phyloP scores from a whole-genome alignment of 169 alveolate genomes.

The Plasmodium berghei region DNA sequence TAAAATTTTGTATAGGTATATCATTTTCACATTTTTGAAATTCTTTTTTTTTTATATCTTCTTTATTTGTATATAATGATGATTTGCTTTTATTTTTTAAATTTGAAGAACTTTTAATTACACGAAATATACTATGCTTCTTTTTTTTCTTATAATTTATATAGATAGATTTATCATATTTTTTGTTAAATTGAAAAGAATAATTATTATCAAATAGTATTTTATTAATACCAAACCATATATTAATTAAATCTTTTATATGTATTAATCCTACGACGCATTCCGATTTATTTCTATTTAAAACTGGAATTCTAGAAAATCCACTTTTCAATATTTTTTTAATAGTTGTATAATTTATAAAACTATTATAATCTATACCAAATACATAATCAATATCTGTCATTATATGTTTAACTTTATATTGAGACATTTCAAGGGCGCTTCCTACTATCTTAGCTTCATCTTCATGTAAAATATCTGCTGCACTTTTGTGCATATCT shows the following conservation, averaged over 20 bases:
- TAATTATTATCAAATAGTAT: conserved; percentile 33
- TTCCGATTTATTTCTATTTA: conserved; percentile 55
- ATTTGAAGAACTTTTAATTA: conserved; percentile 3
- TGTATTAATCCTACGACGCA: conserved; percentile 79
- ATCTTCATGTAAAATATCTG: conserved; percentile 79
- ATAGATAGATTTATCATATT: neutral
- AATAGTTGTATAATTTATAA: conserved; percentile 75
- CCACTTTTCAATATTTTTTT: conserved; percentile 81
- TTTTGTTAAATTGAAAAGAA: neutral
- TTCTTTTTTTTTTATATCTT: neutral
- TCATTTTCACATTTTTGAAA: neutral
- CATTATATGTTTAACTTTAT: conserved; percentile 80
- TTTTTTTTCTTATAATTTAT: conserved; percentile 15
- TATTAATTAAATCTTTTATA: conserved; percentile 80
- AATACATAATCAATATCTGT: conserved; percentile 81
- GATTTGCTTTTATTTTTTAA: neutral
- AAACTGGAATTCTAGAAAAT: conserved; percentile 83
- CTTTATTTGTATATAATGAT: neutral
- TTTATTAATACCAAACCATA: conserved; percentile 75
- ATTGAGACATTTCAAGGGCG: conserved; percentile 78
- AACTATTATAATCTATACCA: conserved; percentile 77
- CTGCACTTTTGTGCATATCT: conserved; percentile 82
- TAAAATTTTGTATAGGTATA: neutral
- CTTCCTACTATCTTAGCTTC: conserved; percentile 84
- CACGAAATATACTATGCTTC: neutral